Percentiles rank a stretch among this genome's conserved stretches.
phyloP scores from a whole-genome alignment of 495 filamentous ascomycete genomes.

The Neurospora pannonica region DNA sequence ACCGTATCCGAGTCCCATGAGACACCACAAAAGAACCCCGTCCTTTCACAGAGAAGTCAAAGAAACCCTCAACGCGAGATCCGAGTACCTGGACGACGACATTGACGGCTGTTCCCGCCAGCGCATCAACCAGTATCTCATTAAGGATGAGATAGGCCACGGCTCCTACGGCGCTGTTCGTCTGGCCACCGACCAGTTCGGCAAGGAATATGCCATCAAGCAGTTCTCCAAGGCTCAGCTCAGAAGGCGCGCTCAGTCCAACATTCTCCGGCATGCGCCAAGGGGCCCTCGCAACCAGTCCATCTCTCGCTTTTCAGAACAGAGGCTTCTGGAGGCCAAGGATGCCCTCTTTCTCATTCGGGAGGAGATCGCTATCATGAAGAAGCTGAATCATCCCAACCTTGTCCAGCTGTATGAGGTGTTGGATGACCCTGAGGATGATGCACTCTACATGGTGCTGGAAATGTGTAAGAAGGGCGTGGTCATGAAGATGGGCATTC shows the following conservation, averaged over 20 bases:
- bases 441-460: conserved; percentile 95
- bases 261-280: conserved; percentile 58
- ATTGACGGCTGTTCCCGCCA: conserved; percentile 67
- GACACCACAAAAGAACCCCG: conserved; percentile 66
- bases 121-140: conserved; percentile 87
- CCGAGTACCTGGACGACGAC: conserved; percentile 78
- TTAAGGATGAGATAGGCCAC: conserved; percentile 90
- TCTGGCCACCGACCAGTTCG: conserved; percentile 81
- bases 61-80: conserved; percentile 88
- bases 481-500: conserved; percentile 91
- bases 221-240: conserved; percentile 93
- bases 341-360: conserved; percentile 84
- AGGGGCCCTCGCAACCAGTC: conserved; percentile 41
- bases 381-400: conserved; percentile 91
- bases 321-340: conserved; percentile 46
- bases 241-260: conserved; percentile 86
- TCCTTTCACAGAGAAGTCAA: conserved; percentile 66
- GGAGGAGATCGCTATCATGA: conserved; percentile 98
- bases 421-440: conserved; percentile 87
- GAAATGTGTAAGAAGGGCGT: conserved; percentile 99
- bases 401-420: conserved; percentile 90
- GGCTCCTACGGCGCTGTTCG: conserved; percentile 95
- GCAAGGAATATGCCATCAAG: conserved; percentile 92
- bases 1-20: conserved; percentile 51
- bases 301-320: conserved; percentile 39